phyloP scores from a whole-genome alignment of 2,329 filamentous ascomycete genomes.

The Colletotrichum musicola region DNA sequence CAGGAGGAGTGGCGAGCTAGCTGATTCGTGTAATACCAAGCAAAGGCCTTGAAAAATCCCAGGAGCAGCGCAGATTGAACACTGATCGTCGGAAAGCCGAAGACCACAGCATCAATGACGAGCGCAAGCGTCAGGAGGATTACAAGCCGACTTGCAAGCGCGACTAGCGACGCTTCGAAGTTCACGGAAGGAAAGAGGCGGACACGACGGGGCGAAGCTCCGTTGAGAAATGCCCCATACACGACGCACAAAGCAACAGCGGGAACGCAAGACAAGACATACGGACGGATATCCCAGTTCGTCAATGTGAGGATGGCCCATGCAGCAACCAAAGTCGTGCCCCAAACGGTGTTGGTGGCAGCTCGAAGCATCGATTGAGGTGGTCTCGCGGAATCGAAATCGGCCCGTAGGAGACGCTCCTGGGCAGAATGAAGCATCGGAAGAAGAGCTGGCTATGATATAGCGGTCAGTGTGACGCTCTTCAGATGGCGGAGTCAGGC shows the following conservation, averaged over 20 bases:
- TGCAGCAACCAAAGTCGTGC: background rate
- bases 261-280: background rate
- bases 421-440: background rate
- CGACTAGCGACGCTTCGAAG: background rate
- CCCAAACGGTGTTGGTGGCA: background rate
- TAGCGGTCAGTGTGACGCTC: background rate
- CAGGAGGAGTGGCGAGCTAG: background rate
- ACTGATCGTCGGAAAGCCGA: background rate
- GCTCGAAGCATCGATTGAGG: background rate
- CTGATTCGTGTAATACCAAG: background rate
- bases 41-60: background rate
- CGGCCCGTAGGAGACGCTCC: background rate
- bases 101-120: background rate
- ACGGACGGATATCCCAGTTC: conserved; percentile 4
- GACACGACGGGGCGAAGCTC: background rate
- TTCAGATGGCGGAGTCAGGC: background rate
- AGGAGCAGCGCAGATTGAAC: background rate
- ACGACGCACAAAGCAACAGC: background rate
- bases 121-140: background rate
- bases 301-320: background rate
- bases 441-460: background rate
- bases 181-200: background rate
- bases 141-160: background rate
- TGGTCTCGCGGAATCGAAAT: background rate
- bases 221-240: background rate